A percentile compares a stretch with the other conserved stretches of the same genome.
These are phyloP conservation scores for Multifurca ochricompacta DNA, from an alignment of 768 basidiomycete species.

Conservation along the genomic window DNA sequence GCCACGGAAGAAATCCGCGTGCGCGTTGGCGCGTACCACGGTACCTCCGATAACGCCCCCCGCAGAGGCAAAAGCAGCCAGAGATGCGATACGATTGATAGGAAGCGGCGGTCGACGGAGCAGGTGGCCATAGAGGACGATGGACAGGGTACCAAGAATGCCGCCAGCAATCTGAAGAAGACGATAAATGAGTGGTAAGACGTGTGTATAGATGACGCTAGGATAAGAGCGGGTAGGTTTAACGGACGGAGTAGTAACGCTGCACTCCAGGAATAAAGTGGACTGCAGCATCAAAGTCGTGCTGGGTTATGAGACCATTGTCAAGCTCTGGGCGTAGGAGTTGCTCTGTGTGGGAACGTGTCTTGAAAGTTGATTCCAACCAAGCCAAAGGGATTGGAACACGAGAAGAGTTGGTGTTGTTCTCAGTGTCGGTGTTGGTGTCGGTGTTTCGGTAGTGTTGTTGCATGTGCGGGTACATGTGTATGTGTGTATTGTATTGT, in stretches of 20 bases:
- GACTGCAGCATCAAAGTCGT: slow-evolving; percentile 50
- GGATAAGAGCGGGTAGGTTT: neutral
- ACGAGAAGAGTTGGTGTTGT: slow-evolving; percentile 1
- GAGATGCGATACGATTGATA: slow-evolving; percentile 23
- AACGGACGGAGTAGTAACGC: slow-evolving; percentile 36
- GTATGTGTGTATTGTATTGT: too few relatives aligned
- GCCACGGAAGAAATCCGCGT: slow-evolving; percentile 26
- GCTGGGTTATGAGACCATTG: slow-evolving; percentile 38
- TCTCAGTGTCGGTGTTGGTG: neutral
- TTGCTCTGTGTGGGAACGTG: slow-evolving; percentile 34
- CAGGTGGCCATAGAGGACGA: slow-evolving; percentile 25
- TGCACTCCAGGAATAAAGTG: slow-evolving; percentile 45
- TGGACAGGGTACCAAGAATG: slow-evolving; percentile 24
- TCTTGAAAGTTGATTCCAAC: slow-evolving; percentile 39
- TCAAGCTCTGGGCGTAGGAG: slow-evolving; percentile 48
- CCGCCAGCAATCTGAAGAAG: slow-evolving; percentile 23
- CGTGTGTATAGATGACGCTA: slow-evolving; percentile 21
- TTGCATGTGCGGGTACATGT: neutral
- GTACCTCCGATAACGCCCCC: slow-evolving; percentile 30
- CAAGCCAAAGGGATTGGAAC: slow-evolving; percentile 31
- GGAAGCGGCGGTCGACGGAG: slow-evolving; percentile 26
- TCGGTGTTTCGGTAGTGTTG: too few relatives aligned
- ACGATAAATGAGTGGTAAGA: neutral
- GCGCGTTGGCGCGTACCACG: slow-evolving; percentile 23
- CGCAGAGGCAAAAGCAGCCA: slow-evolving; percentile 24